Evolutionary conservation across 2,329 filamentous ascomycete species (phyloP), one percentile per base, ranked within the genome.

Genomic region (Fusarium lateritium): DNA sequence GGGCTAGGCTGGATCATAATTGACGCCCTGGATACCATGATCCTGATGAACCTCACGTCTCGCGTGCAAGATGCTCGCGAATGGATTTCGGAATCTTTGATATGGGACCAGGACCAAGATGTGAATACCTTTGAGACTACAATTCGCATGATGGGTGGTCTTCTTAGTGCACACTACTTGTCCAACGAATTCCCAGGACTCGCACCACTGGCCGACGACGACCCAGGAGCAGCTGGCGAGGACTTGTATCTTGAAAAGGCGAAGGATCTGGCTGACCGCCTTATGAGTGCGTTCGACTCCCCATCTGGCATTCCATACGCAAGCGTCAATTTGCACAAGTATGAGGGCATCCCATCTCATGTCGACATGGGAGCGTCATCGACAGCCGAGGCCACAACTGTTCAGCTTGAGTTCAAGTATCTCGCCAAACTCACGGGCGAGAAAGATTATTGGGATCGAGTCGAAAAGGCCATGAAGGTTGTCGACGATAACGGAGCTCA

Each of bases 1-100:
- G 96, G 95, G 26, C 86, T 99, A 80, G 96, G 96, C 31, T 99
- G 97, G 96, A 98, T 98, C 75, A 98, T 99, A 66, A 91, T 99
- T 59, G 96, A 99, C 81, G 90, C 95, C 14, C 84, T 99, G 67
- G 96, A 99, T 79, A 99, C 96, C 1, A 88, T 98, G 86, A 99
- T 99, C 83, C 85, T 99, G 65, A 99, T 99, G 96, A 98, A 98
- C 79, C 85, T 97, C 69, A 98, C 95, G 15, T 92, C 89, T 33
- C 90, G 94, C 65, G 86, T 99, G 39, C 86, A 90, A 38, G 90
- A 97, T 75, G 95, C 96, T 28, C 87, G 95, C 57, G 88, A 97
- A 76, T 99, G 96, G 96, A 89, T 99, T 47, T 86, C 92, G 3
- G 91, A 89, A 6, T 90, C 90, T 9, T 81, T 98, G 67, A 91